A percentile compares a stretch with the other conserved stretches of the same genome.
These are phyloP conservation scores for Anthostomella pinea DNA, from an alignment of 2,329 filamentous ascomycete genomes.

Conservation along the genomic window DNA sequence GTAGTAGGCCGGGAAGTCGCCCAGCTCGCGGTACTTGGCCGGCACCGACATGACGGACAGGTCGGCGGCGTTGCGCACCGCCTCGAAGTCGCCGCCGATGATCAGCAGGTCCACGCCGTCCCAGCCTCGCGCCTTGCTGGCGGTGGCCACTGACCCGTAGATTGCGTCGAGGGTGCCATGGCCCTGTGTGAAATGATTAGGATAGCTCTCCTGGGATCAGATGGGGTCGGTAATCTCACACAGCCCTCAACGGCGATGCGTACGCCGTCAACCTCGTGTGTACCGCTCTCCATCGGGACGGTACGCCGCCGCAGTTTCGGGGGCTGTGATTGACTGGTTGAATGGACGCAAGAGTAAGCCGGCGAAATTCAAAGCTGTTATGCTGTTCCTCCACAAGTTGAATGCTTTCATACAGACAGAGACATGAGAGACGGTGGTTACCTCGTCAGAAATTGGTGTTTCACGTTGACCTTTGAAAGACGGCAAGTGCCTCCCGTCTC, in stretches of 20 bases:
- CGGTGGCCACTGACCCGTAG: slow-evolving; percentile 71
- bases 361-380: too few species aligned
- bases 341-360: too few species aligned
- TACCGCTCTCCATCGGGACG: background rate
- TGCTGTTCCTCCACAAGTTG: too few species aligned
- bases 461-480: too few species aligned
- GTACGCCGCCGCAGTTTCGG: too few species aligned
- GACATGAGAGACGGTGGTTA: too few species aligned
- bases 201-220: background rate
- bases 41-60: slow-evolving; percentile 88
- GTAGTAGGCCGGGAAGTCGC: slow-evolving; percentile 95
- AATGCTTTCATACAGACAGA: too few species aligned
- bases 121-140: slow-evolving; percentile 73
- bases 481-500: too few species aligned
- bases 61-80: slow-evolving; percentile 84
- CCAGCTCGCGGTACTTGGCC: slow-evolving; percentile 79
- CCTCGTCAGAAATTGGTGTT: too few species aligned
- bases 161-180: slow-evolving; percentile 92
- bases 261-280: slow-evolving; percentile 42
- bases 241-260: slow-evolving; percentile 86
- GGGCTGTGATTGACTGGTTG: too few species aligned
- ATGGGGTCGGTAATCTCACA: slow-evolving; percentile 51
- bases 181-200: slow-evolving; percentile 53
- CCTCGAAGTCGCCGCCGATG: slow-evolving; percentile 95
- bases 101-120: slow-evolving; percentile 82